Base-by-base conservation (phyloP, 225 moss, liverwort and hornwort species). In the Asterella californica region DNA sequence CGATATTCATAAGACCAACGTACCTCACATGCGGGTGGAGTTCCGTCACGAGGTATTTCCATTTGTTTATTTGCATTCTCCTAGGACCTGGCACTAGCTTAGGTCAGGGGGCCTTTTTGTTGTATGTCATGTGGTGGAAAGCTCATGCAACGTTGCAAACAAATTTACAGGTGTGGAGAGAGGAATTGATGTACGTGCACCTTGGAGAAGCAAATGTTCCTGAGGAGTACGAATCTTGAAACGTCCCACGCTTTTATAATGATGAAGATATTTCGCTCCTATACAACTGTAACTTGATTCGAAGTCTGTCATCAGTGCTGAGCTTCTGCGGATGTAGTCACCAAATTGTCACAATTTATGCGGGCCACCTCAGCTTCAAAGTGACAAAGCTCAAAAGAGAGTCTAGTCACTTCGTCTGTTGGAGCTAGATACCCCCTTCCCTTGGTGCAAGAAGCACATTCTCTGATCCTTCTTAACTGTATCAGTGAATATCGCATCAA, bases 1-100 rank as follows among this genome's bases (percentile, higher is more conserved):
- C 1, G 87, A 99, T 82, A 93, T 99, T 38, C 97, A 94, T 70
- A 99, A 99, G 83, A 99, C 97, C 69, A 99, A 99, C 82, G 97
- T 94, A 29, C 97, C 97, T 30, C 93, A 90, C 55, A 99, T 99
- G 91, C 88, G 97, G 53, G 92, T 94, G 52, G 88, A 93, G 81
- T 94, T 99, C 79, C 93, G 94, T 46, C 92, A 94, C 29, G 89
- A 94, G 97, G 97, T 94, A 83, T 45, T 30, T 11, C 1, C 57
- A 25, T 57, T 45, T 24, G 45, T 45, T 27, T 25, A 18, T 12
- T 12, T 4, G 30, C 33, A 30, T 5, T 65, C 25, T 46, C 5
- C 75, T 57, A 59, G 1, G 57, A 59, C 30, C 38, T 76, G 1
- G 55, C 47, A 47, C 54, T 11, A 77, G 30, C 70, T 74, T 45